Evolutionary conservation across 371 early-diverging fungal species (phyloP), one percentile per base, ranked within the genome.

Genomic region (Dichotomocladium elegans): DNA sequence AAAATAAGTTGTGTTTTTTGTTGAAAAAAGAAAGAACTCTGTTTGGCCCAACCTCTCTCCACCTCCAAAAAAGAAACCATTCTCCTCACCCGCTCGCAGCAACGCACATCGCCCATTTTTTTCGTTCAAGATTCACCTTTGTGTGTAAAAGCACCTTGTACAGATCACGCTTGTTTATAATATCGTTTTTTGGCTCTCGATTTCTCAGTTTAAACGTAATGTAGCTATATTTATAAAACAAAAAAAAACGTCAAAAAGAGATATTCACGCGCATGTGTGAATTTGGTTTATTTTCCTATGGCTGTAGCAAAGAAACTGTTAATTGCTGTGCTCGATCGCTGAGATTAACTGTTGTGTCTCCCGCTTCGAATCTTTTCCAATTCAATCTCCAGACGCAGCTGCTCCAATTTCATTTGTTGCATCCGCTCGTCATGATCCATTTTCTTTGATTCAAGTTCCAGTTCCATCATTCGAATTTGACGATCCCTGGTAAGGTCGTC

Each of bases 1-100:
- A 64, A 85, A 85, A 68, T 85, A 83, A 82, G 47, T 37, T 37
- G 37, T 37, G n/a, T 37, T n/a, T 37, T 37, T 37, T n/a, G 37
- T 17, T 17, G 21, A 37, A 37, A 37, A 37, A 21, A 37, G 37
- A 37, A 37, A 37, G 37, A n/a, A 37, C n/a, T 37, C 11, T 15
- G 21, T 37, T 37, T 37, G 37, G 37, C 37, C n/a, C 37, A n/a
- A 21, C 37, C n/a, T 17, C 37, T 37, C 21, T 37, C 37, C n/a
- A 17, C 37, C 21, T 37, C 14, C n/a, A 37, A 37, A 21, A n/a
- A 21, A 37, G 37, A 37, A 37, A n/a, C 37, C 19, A 43, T 43
- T 43, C 44, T 25, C 44, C 25, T 21, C 26, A 43, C 34, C n/a
- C 34, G 10, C 9, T n/a, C n/a, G n/a, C n/a, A n/a, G n/a, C n/a